Evolutionary conservation across 2,329 filamentous ascomycete species (phyloP), one percentile per base, ranked within the genome.

Genomic region (Arthroderma uncinatum): DNA sequence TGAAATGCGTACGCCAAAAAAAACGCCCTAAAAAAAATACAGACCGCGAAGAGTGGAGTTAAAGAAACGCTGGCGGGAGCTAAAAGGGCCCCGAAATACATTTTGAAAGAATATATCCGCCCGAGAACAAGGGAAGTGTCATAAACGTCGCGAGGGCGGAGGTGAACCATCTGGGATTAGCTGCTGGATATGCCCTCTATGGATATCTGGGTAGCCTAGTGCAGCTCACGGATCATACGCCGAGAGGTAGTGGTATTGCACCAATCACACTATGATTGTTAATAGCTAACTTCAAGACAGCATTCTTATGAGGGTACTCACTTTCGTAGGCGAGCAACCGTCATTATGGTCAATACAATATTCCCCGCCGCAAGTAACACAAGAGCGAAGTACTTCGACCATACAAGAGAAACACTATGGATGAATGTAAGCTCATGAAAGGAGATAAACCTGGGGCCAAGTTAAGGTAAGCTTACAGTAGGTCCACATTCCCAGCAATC

Each of bases 401-500:
- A 89, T 88, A 73, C 91, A 96, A 39, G 82, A 79, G 54, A 81
- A 79, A 68, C 91, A 95, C 55, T 54, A 34, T 14, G 23, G 16
- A 33, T 2, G 23, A 28, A 28, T 12, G n/a, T 21, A 6, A 44
- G 21, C n/a, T 19, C 2, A 50, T 34, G 34, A 19, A n/a, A 44
- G n/a, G 10, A n/a, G 10, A 36, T 25, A 1, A 16, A 19, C 2
- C 1, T 30, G 39, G 19, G 16, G 42, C 21, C 9, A 44, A 23
- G 6, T 12, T 19, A 10, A 44, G 40, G 8, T 9, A 44, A 44
- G n/a, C 82, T 75, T 73, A 89, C 86, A 59, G 87, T 92, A 61
- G 81, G 82, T 54, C 89, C 89, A 70, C 90, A 95, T 70, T 91
- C 89, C 80, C 88, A 93, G 74, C 90, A 95, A 65, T 89, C 82